Evolutionary conservation across 306 rosid species (phyloP).

Genomic region (Cotoneaster glaucophyllus): DNA sequence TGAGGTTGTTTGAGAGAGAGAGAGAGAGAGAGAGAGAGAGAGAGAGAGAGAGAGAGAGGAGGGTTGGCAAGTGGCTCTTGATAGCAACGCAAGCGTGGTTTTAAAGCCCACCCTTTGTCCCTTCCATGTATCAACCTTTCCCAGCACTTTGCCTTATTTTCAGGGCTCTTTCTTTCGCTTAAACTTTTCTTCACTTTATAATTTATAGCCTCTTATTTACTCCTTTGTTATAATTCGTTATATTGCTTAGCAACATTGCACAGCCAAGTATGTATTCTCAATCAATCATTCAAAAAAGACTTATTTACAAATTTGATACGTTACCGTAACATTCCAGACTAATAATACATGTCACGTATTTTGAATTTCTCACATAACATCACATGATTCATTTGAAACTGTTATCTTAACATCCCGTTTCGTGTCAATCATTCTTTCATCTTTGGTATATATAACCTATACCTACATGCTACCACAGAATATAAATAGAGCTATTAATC

Average conservation of each 20-base stretch:
- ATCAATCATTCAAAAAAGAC: neutral
- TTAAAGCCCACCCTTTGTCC: constrained; percentile 46
- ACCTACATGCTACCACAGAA: neutral
- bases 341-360: neutral
- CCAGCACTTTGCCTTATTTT: constrained; percentile 49
- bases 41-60: neutral
- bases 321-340: too few relatives aligned
- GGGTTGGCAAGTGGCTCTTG: constrained; percentile 23
- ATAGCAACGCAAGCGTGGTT: constrained; percentile 54
- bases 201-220: neutral
- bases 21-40: neutral
- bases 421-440: neutral
- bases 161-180: constrained; percentile 17
- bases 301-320: too few relatives aligned
- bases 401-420: neutral
- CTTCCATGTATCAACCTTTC: constrained; percentile 52
- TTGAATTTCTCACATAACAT: neutral
- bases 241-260: too few relatives aligned
- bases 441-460: neutral
- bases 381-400: too few relatives aligned
- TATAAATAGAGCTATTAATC: neutral
- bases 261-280: too few relatives aligned
- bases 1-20: neutral
- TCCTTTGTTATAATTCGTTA: neutral
- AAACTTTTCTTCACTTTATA: neutral